Evolutionary conservation across 352 stramenopile species (phyloP), one percentile per base, ranked within the genome.

Genomic region (Phytophthora pini): DNA sequence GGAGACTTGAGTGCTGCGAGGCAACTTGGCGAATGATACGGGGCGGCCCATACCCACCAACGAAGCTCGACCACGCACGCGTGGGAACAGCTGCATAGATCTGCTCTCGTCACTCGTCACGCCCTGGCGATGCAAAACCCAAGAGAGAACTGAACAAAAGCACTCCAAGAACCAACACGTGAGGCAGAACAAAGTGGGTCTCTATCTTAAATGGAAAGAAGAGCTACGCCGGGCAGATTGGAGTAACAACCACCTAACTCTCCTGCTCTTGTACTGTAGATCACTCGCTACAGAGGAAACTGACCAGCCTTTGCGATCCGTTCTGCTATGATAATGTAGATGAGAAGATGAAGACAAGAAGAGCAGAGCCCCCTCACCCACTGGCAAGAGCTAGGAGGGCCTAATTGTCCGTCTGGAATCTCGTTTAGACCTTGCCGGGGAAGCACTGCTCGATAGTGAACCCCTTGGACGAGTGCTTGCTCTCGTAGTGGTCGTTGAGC

Each of bases 401-500:
- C 17, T 20, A 20, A 20, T 20, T 20, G 17, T 20, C 17, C 17
- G 17, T 20, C 29, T 38, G 38, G 4, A 9, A 10, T 26, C 17
- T 20, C n/a, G 15, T 11, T 52, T 65, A 65, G 47, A 65, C 57
- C 41, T 65, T 65, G 41, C 72, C 72, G 2, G 79, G 82, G 66
- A 94, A 94, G 74, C 83, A 92, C 65, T 94, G 79, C 55, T 79
- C 76, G 12, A 95, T 77, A 13, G 84, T 84, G 43, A 93, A 86
- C 59, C 84, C 82, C 76, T 93, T 93, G 59, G 68, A 53, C 54
- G 69, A 53, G 70, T 95, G 87, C 66, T 95, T 95, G 82, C 84
- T 93, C 57, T 88, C 50, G 55, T 77, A 95, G 71, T 95, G 87
- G 66, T 95, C 84, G 52, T 90, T 92, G 56, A 95, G 70, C 66